Evolutionary conservation across 495 filamentous ascomycete species (phyloP).

Genomic region (Tuber magnatum): DNA sequence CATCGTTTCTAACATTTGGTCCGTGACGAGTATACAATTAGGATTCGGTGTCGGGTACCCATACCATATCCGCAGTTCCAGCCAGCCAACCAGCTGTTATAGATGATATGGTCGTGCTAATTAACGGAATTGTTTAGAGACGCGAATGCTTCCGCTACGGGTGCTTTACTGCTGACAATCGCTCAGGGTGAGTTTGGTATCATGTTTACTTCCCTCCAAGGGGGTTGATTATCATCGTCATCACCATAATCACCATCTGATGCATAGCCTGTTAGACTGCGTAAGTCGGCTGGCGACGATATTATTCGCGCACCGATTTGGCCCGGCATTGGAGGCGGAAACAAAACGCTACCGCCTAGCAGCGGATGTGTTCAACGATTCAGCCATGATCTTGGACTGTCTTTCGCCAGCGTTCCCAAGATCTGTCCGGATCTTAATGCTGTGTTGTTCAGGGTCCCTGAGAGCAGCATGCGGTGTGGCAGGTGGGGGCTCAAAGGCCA

Average conservation of each 20-base stretch:
- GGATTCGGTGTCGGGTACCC: slow-evolving; percentile 68
- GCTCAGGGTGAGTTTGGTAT: slow-evolving; percentile 59
- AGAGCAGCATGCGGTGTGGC: slow-evolving; percentile 82
- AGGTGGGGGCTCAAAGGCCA: slow-evolving; percentile 82
- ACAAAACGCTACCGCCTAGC: slow-evolving; percentile 88
- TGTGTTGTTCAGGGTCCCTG: slow-evolving; percentile 70
- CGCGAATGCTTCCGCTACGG: slow-evolving; percentile 72
- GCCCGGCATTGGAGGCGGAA: slow-evolving; percentile 83
- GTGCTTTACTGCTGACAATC: slow-evolving; percentile 76
- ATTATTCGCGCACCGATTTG: slow-evolving; percentile 76
- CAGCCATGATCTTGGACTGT: slow-evolving; percentile 81
- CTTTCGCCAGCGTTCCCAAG: slow-evolving; percentile 73
- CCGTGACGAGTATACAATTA: slow-evolving; percentile 38
- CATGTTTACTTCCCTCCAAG: not conserved
- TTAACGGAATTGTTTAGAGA: slow-evolving; percentile 48
- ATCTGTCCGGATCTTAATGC: slow-evolving; percentile 56
- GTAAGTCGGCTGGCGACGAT: slow-evolving; percentile 84
- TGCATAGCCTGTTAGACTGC: slow-evolving; percentile 27
- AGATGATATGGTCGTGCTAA: slow-evolving; percentile 17
- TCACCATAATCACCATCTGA: not conserved
- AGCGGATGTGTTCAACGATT: slow-evolving; percentile 89
- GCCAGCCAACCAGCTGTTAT: slow-evolving; percentile 4
- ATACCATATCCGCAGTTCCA: slow-evolving; percentile 18
- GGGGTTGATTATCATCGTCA: not conserved
- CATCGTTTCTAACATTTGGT: slow-evolving; percentile 21